A percentile compares a stretch with the other conserved stretches of the same genome.
phyloP scores from a whole-genome alignment of 345 rosid species.

The Eucalyptus marginata region DNA sequence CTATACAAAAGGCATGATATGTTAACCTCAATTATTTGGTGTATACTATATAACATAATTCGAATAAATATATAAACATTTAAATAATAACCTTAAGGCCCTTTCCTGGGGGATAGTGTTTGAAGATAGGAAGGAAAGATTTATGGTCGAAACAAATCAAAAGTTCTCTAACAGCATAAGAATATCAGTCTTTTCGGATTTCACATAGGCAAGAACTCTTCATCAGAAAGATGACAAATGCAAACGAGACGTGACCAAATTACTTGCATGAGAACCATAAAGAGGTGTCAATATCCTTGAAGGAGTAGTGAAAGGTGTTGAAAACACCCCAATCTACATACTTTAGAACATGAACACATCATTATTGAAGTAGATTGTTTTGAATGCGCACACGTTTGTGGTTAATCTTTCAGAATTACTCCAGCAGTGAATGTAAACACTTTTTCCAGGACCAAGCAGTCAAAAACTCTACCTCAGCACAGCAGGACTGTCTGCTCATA shows the following conservation, averaged over 20 bases:
- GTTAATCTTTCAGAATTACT: background rate
- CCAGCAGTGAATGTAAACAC: background rate
- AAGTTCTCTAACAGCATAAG: background rate
- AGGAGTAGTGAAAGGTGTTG: background rate
- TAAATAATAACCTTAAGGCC: background rate
- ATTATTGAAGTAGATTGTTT: background rate
- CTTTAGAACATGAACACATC: background rate
- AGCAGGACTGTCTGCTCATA: background rate
- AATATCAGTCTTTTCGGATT: background rate
- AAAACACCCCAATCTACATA: background rate
- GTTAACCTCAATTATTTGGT: background rate
- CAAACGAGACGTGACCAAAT: background rate
- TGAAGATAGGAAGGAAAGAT: background rate
- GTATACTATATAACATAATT: background rate
- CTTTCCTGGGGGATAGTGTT: background rate
- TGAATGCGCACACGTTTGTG: background rate
- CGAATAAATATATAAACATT: background rate
- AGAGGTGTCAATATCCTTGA: background rate
- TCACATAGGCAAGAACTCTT: background rate
- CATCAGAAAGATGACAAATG: background rate
- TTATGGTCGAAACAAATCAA: background rate
- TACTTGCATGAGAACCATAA: background rate
- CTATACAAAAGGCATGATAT: slow-evolving; percentile 23
- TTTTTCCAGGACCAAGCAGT: background rate
- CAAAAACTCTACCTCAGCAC: background rate